A percentile compares a stretch with the other conserved stretches of the same genome.
phyloP scores from a whole-genome alignment of 2,329 filamentous ascomycete species.

The Penicillium sumatraense region DNA sequence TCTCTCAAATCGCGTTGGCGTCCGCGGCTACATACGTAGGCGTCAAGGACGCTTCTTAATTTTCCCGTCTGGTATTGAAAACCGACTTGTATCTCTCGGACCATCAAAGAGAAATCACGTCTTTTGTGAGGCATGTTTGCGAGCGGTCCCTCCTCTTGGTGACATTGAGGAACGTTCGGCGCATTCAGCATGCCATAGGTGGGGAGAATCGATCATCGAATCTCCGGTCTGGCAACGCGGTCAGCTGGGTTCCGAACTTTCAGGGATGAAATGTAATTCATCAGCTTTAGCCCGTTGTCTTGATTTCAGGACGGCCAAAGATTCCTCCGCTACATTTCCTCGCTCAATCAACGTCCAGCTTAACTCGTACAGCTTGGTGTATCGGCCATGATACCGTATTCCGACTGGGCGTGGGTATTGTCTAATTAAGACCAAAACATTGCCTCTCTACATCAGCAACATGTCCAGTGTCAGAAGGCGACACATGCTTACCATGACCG shows the following conservation, averaged over 20 bases:
- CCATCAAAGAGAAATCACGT: background rate
- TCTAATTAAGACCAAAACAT: too few species aligned
- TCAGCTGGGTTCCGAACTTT: background rate
- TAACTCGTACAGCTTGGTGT: too few species aligned
- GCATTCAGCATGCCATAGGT: too few species aligned
- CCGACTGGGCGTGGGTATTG: too few species aligned
- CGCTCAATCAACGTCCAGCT: too few species aligned
- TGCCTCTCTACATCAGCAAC: too few species aligned
- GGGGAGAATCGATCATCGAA: background rate
- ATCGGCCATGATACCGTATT: too few species aligned
- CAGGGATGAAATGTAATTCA: background rate
- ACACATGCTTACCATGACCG: too few species aligned
- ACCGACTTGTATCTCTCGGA: background rate
- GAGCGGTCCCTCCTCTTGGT: background rate
- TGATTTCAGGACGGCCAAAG: too few species aligned
- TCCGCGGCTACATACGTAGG: background rate
- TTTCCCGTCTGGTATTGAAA: background rate
- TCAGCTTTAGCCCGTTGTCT: background rate
- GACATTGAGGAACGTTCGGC: background rate
- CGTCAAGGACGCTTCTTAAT: background rate
- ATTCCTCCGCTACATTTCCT: too few species aligned
- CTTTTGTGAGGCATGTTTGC: background rate
- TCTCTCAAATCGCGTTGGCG: background rate
- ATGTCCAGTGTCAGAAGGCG: too few species aligned
- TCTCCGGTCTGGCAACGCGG: background rate